Evolutionary conservation across 768 basidiomycete genomes (phyloP).

Genomic region (Mycena haematopus): DNA sequence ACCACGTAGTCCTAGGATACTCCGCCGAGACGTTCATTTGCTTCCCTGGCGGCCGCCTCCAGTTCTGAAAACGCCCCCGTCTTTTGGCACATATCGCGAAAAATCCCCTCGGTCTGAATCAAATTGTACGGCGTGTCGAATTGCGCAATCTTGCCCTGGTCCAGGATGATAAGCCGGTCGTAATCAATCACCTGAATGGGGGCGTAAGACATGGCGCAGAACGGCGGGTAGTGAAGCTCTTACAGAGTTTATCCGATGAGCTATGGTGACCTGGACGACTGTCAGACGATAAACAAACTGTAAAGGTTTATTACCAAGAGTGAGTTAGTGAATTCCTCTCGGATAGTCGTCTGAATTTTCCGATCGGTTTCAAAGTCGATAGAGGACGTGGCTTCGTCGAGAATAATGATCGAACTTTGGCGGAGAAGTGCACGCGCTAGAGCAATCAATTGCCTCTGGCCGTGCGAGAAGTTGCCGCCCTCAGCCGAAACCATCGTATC

Average conservation of each 20-base stretch:
- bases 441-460: conserved; percentile 86
- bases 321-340: conserved; percentile 80
- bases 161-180: conserved; percentile 79
- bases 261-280: conserved; percentile 47
- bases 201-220: background rate
- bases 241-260: background rate
- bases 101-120: conserved; percentile 53
- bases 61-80: conserved; percentile 34
- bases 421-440: conserved; percentile 83
- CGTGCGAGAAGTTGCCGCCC: conserved; percentile 90
- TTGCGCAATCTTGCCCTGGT: conserved; percentile 43
- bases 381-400: conserved; percentile 85
- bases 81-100: conserved; percentile 58
- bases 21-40: too few relatives aligned
- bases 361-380: conserved; percentile 88
- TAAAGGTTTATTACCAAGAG: conserved; percentile 48
- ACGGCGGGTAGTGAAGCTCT: background rate
- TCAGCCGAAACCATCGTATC: conserved; percentile 86
- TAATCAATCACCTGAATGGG: conserved; percentile 65
- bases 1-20: too few relatives aligned
- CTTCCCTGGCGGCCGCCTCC: conserved; percentile 43
- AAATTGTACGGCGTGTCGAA: conserved; percentile 60
- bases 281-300: background rate
- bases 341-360: conserved; percentile 87
- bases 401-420: conserved; percentile 72